Evolutionary conservation across 129 eudicot species (phyloP), one percentile per base, ranked within the genome.

Genomic region (Saussurea involucrata): DNA sequence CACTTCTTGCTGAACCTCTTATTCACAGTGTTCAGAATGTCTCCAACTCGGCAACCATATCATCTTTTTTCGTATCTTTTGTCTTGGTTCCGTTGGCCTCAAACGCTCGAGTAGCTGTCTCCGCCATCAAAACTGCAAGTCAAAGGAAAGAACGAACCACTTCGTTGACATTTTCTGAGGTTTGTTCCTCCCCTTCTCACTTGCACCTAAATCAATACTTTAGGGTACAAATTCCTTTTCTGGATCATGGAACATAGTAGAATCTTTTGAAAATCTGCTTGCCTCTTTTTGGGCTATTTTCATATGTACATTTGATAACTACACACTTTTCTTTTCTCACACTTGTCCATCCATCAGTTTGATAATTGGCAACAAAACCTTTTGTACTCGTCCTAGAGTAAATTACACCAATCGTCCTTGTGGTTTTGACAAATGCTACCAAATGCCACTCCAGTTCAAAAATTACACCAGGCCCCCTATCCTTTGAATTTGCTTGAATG

Each of bases 131-230:
- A 71, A 77, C 88, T 58, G 86, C 85, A 57, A 73, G 88, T 32
- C 68, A 79, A 75, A 73, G 83, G 84, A 88, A 83, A 79, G 73
- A 66, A 49, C 85, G 86, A 66, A 83, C 90, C 12, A 85, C 85
- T 40, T 91, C 97, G 10, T 76, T 91, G 84, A 86, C 97, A 63
- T 88, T 91, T 78, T 91, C 97, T 0, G 97, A 91, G 97, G 97
- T 88, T 46, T 6, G 77, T 83, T 76, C 70, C 27, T 73, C 58
- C 37, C 37, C 64, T 80, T 77, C 71, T 22, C 29, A 68, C 22
- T 17, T 49, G 8, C 72, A 34, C 71, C 3, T 64, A 27, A 61
- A 64, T 34, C 29, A 44, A 17, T 42, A 27, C 18, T 49, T 1
- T 49, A 15, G 44, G 8, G 77, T 5, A 40, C 31, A 64, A 29